Percentiles rank a stretch among this genome's conserved stretches.
Evolutionary conservation across 1,284 basidiomycete genomes (phyloP).

Genomic region (Malassezia psittaci): DNA sequence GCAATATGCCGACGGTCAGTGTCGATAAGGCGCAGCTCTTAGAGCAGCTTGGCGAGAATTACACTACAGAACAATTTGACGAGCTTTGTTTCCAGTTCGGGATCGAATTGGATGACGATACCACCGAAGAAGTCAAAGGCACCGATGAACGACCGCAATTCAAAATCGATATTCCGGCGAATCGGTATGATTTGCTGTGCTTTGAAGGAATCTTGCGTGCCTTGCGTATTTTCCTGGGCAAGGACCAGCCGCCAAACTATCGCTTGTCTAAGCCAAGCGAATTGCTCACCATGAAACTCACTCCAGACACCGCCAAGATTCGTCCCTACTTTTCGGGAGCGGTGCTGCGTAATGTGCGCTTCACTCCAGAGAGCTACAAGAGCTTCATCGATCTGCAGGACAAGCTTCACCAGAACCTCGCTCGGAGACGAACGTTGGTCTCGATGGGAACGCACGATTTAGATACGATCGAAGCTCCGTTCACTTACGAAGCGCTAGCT

Average conservation of each 20-base stretch:
- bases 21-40: slow-evolving; percentile 93
- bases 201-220: slow-evolving; percentile 89
- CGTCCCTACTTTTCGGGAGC: slow-evolving; percentile 85
- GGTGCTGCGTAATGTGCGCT: slow-evolving; percentile 73
- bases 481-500: slow-evolving; percentile 77
- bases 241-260: slow-evolving; percentile 56
- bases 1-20: slow-evolving; percentile 76
- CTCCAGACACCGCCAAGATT: slow-evolving; percentile 52
- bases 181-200: slow-evolving; percentile 91
- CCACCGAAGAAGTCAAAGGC: slow-evolving; percentile 68
- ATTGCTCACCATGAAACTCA: slow-evolving; percentile 28
- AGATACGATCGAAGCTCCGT: slow-evolving; percentile 74
- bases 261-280: slow-evolving; percentile 25
- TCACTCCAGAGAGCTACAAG: slow-evolving; percentile 79
- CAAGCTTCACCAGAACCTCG: slow-evolving; percentile 94
- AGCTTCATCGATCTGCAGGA: slow-evolving; percentile 96
- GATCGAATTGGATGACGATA: slow-evolving; percentile 95
- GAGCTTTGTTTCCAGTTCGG: slow-evolving; percentile 94
- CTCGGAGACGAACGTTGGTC: slow-evolving; percentile 77
- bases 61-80: slow-evolving; percentile 73
- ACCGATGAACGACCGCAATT: slow-evolving; percentile 79
- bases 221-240: slow-evolving; percentile 72
- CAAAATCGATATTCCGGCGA: slow-evolving; percentile 97
- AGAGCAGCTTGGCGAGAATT: slow-evolving; percentile 70
- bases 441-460: slow-evolving; percentile 97